Evolutionary conservation across 2,329 filamentous ascomycete genomes (phyloP).

Genomic region (Trichophaea hybrida): DNA sequence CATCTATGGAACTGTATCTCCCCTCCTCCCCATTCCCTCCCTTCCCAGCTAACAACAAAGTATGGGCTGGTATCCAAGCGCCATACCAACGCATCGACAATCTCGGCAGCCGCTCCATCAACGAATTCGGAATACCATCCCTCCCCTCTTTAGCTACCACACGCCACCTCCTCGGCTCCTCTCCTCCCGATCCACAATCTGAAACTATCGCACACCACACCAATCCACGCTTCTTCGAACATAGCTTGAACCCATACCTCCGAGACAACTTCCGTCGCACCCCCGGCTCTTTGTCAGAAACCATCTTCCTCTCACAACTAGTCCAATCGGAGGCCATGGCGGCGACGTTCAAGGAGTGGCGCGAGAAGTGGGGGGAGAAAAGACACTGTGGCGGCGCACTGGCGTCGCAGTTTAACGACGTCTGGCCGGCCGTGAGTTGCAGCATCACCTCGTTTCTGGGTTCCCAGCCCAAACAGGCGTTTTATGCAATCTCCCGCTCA

Average conservation of each 20-base stretch:
- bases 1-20: conserved; percentile 71
- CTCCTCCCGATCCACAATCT: conserved; percentile 55
- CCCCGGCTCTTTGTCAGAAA: conserved; percentile 28
- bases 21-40: conserved; percentile 14
- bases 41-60: conserved; percentile 28
- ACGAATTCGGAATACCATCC: conserved; percentile 89
- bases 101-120: conserved; percentile 74
- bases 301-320: conserved; percentile 55
- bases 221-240: conserved; percentile 80
- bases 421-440: conserved; percentile 71
- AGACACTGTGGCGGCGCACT: conserved; percentile 58
- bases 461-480: conserved; percentile 62
- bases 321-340: conserved; percentile 54
- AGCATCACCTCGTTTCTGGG: conserved; percentile 59
- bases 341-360: conserved; percentile 53
- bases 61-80: conserved; percentile 86
- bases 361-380: conserved; percentile 60
- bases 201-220: conserved; percentile 92
- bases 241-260: conserved; percentile 71
- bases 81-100: conserved; percentile 84
- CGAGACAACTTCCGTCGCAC: conserved; percentile 72
- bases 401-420: conserved; percentile 77
- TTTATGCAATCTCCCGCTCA: conserved; percentile 62
- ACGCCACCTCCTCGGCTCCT: conserved; percentile 45
- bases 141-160: conserved; percentile 77